Percentiles rank a stretch among this genome's conserved stretches.
phyloP scores from a whole-genome alignment of 805 yeast genomes.

The Priceomyces medius region DNA sequence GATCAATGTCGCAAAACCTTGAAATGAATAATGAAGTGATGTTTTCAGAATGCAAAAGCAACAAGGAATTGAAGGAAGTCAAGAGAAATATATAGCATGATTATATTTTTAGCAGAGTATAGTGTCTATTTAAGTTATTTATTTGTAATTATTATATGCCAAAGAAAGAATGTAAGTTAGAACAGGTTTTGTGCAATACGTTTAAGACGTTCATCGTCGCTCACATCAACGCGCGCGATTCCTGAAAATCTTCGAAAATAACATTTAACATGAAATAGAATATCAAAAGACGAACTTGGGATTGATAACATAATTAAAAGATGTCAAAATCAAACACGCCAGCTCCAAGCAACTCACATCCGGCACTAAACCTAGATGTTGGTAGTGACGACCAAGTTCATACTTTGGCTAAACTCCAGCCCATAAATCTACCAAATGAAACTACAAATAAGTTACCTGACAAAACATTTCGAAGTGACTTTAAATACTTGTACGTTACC shows the following conservation, averaged over 20 bases:
- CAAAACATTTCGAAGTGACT: constrained; percentile 16
- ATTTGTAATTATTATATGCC: not conserved
- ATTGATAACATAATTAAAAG: not conserved
- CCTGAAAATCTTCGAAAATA: not conserved
- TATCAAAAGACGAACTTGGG: not conserved
- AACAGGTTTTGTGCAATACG: no score
- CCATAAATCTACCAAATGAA: constrained; percentile 20
- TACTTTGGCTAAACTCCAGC: constrained; percentile 18
- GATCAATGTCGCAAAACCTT: constrained; percentile 9
- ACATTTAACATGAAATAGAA: not conserved
- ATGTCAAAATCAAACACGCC: constrained; percentile 9
- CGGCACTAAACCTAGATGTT: constrained; percentile 9
- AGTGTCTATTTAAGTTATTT: not conserved
- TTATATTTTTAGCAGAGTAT: not conserved
- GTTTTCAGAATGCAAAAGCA: no score
- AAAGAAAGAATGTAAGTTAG: no score
- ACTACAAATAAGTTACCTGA: constrained; percentile 9
- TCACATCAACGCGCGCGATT: not conserved
- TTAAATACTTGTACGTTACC: constrained; percentile 29
- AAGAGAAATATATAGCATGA: not conserved
- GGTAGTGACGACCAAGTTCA: constrained; percentile 19
- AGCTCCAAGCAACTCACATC: constrained; percentile 8
- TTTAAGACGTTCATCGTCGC: no score
- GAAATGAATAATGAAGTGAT: not conserved
- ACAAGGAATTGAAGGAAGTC: no score